phyloP scores from a whole-genome alignment of 2,329 filamentous ascomycete species.

The Hyphodiscus sp. region DNA sequence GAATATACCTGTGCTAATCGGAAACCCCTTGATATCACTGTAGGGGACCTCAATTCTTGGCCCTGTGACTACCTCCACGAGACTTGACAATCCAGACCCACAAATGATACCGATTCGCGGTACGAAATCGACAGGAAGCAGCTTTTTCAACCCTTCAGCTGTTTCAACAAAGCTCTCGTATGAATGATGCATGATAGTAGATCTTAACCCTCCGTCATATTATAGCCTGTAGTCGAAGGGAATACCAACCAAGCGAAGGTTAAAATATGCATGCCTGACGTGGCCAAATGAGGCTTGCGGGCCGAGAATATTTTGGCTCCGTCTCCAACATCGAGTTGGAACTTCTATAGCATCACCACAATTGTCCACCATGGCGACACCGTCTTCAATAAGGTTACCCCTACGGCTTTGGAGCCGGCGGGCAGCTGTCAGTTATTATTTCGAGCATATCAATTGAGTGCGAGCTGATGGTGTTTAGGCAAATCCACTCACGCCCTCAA shows the following conservation, averaged over 20 bases:
- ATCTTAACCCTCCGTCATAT: neutral
- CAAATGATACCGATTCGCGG: constrained; percentile 14
- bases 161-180: constrained; percentile 3
- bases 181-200: neutral
- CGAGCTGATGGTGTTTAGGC: constrained; percentile 9
- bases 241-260: neutral
- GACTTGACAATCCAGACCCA: constrained; percentile 13
- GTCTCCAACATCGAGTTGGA: neutral
- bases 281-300: neutral
- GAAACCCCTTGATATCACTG: constrained; percentile 16
- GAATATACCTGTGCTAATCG: constrained; percentile 13
- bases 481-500: constrained; percentile 10
- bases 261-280: neutral
- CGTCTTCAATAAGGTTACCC: constrained; percentile 21
- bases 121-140: constrained; percentile 2
- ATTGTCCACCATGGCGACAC: constrained; percentile 19
- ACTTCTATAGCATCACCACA: neutral
- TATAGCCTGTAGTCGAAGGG: neutral
- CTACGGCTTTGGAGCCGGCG: constrained; percentile 18
- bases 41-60: constrained; percentile 8
- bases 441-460: neutral
- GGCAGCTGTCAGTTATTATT: constrained; percentile 7
- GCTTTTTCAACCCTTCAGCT: constrained; percentile 1
- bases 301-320: constrained; percentile 12
- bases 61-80: constrained; percentile 7